phyloP scores from a whole-genome alignment of 2,329 filamentous ascomycete genomes.

The Fusarium tanahbumbuense region DNA sequence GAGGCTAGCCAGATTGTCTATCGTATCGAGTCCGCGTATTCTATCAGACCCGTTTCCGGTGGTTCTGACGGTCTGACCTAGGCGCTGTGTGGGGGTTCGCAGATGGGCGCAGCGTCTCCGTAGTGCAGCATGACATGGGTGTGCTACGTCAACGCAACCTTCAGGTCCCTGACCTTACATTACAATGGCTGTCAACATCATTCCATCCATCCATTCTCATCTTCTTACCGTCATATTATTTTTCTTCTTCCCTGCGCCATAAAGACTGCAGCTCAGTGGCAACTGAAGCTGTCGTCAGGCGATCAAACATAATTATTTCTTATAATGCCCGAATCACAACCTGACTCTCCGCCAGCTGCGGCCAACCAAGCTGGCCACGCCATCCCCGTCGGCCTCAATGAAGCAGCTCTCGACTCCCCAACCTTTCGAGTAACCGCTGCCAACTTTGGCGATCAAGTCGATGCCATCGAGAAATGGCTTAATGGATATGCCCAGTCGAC shows the following conservation, averaged over 20 bases:
- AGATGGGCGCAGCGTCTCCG: not conserved
- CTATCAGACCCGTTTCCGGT: conserved; percentile 20
- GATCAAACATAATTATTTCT: conserved; percentile 26
- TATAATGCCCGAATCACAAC: conserved; percentile 39
- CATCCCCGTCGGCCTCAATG: conserved; percentile 86
- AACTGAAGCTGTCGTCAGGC: conserved; percentile 45
- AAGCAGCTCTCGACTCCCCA: conserved; percentile 95
- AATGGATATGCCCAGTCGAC: conserved; percentile 68
- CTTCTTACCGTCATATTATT: conserved; percentile 34
- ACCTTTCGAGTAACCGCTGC: conserved; percentile 89
- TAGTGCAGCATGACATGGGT: conserved; percentile 17
- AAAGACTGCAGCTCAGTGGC: conserved; percentile 43
- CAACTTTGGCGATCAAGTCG: conserved; percentile 92
- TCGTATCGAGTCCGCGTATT: conserved; percentile 22
- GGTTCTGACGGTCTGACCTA: conserved; percentile 18
- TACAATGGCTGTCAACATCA: conserved; percentile 36
- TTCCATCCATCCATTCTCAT: conserved; percentile 33
- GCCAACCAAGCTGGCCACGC: conserved; percentile 41
- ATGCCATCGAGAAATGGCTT: conserved; percentile 92
- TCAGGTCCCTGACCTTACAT: conserved; percentile 7
- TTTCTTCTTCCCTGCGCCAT: conserved; percentile 19
- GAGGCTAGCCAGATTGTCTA: conserved; percentile 12
- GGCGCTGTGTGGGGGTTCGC: conserved; percentile 14
- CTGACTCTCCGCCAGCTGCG: conserved; percentile 37
- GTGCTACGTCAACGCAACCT: conserved; percentile 28